phyloP scores from a whole-genome alignment of 805 yeast species.

The Tetrapisispora namnaoensis region DNA sequence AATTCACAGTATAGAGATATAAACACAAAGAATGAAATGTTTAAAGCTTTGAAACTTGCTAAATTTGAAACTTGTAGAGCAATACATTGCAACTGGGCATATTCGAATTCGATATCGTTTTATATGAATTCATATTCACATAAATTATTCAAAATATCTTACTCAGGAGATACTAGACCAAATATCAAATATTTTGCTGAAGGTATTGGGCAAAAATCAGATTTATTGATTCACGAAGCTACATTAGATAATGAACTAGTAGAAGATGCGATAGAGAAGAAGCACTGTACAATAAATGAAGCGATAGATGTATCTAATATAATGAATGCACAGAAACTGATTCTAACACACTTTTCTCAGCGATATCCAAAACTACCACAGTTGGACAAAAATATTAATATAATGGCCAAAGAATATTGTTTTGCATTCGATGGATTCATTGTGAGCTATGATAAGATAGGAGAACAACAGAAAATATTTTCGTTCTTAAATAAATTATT shows the following conservation, averaged over 20 bases:
- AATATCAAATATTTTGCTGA: slow-evolving; percentile 45
- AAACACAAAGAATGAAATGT: slow-evolving; percentile 29
- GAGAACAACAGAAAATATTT: slow-evolving; percentile 26
- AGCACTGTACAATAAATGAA: slow-evolving; percentile 83
- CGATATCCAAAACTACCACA: slow-evolving; percentile 60
- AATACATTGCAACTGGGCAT: slow-evolving; percentile 75
- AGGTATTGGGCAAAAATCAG: slow-evolving; percentile 53
- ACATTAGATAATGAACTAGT: slow-evolving; percentile 73
- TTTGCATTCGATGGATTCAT: slow-evolving; percentile 64
- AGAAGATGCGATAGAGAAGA: slow-evolving; percentile 71
- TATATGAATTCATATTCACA: slow-evolving; percentile 17
- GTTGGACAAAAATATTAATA: slow-evolving; percentile 21
- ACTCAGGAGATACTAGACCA: slow-evolving; percentile 95
- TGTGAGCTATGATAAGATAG: slow-evolving; percentile 37
- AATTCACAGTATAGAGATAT: slow-evolving; percentile 21
- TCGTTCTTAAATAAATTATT: slow-evolving; percentile 26
- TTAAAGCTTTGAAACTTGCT: slow-evolving; percentile 34
- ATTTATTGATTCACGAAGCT: slow-evolving; percentile 84
- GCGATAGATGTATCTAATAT: slow-evolving; percentile 60
- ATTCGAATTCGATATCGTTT: slow-evolving; percentile 51
- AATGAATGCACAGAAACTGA: slow-evolving; percentile 63
- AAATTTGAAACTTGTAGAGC: slow-evolving; percentile 60
- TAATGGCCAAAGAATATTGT: slow-evolving; percentile 30
- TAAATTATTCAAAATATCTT: slow-evolving; percentile 57
- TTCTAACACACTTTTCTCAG: slow-evolving; percentile 89